Conservation (phyloP, 2,329 filamentous ascomycete genomes). For the Akanthomyces muscarius region DNA sequence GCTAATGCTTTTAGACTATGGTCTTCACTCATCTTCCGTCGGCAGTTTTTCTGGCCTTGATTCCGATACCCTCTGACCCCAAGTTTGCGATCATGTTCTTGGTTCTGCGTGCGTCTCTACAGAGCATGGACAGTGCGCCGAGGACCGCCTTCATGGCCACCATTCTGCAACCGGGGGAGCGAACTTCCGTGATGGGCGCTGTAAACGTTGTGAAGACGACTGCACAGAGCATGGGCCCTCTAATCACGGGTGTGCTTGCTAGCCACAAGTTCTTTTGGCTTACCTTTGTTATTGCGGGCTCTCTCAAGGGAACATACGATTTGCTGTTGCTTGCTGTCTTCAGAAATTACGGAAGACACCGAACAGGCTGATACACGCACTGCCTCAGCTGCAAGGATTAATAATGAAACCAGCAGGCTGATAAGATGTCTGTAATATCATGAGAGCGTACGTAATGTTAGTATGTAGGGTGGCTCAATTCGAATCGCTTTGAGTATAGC, state of each 20-base stretch:
- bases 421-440: too few relatives aligned
- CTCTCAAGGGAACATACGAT: slow-evolving; percentile 59
- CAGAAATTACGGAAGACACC: slow-evolving; percentile 7
- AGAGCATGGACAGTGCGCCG: slow-evolving; percentile 68
- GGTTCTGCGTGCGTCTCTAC: slow-evolving; percentile 56
- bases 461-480: too few relatives aligned
- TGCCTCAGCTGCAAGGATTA: not conserved
- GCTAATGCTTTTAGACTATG: slow-evolving; percentile 51
- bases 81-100: slow-evolving; percentile 56
- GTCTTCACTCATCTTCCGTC: slow-evolving; percentile 71
- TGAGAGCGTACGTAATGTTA: too few relatives aligned
- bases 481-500: too few relatives aligned
- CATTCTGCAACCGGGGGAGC: slow-evolving; percentile 58
- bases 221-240: slow-evolving; percentile 57
- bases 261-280: slow-evolving; percentile 55
- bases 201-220: slow-evolving; percentile 67
- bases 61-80: slow-evolving; percentile 53
- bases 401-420: not conserved
- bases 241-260: slow-evolving; percentile 61
- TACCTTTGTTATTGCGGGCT: slow-evolving; percentile 59
- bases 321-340: slow-evolving; percentile 53
- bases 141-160: slow-evolving; percentile 66
- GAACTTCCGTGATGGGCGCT: slow-evolving; percentile 68
- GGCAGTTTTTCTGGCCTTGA: slow-evolving; percentile 58
- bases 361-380: not conserved